Evolutionary conservation across 768 basidiomycete genomes (phyloP), one percentile per base, ranked within the genome.

Genomic region (Hortiboletus campestris): DNA sequence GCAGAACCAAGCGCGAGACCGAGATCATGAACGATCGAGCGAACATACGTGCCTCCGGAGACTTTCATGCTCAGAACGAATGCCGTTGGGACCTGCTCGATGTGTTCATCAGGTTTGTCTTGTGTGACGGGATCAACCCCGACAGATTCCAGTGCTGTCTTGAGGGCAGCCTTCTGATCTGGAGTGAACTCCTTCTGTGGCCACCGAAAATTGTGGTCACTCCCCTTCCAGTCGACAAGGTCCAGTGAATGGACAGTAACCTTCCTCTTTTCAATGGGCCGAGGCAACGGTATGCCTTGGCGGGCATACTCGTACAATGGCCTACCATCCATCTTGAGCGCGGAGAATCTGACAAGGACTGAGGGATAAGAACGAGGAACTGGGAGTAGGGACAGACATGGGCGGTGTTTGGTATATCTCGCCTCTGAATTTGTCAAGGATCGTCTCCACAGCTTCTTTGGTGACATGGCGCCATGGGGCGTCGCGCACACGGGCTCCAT

Each of bases 271-370:
- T 94, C 92, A 57, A 99, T 95, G n/a, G 96, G 90, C 10, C 94
- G 85, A 32, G 97, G 97, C 16, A 99, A 81, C 0, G 95, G 92
- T 41, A 88, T 90, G 9, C 90, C 90, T 66, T 88, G 80, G 3
- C 97, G 85, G 19, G 97, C 97, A 67, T 98, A 99, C 63, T 98
- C 95, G 69, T 98, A 93, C 35, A 98, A 71, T 0, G 93, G 93
- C 70, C 83, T 91, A 1, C 97, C 97, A 61, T 98, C 94, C 95
- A 98, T 98, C 73, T 98, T 98, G 35, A 98, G 78, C 2, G 97
- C 97, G 11, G 97, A 98, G 74, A 95, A 99, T 67, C 96, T 98
- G 67, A 29, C 8, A 46, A 40, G 52, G 42, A 55, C 50, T 54
- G 56, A 57, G 52, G 46, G 50, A 22, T 41, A 14, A 38, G 49